Base-by-base conservation (phyloP, 192 early-diverging fungal species). In the Haplosporangium gracile region DNA sequence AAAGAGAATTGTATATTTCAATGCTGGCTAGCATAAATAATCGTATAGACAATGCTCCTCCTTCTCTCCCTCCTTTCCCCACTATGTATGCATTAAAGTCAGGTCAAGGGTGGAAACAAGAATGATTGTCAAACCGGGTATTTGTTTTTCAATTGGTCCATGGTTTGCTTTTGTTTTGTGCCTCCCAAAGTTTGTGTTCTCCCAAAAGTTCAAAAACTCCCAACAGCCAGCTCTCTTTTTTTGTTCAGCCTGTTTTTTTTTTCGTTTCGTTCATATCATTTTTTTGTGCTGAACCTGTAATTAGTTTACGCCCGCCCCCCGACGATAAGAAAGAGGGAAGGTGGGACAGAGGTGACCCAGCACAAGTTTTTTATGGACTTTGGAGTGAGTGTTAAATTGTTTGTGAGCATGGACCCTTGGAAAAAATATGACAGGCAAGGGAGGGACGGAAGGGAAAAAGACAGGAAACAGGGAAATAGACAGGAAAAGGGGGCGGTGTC, bases 381-480 rank as follows among this genome's bases (percentile, higher is more conserved):
- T 65, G 60, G 60, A 65, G 60, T 32, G 60, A 65, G 29, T 32
- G 26, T 1, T 6, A 57, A 32, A 13, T 65, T 65, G 38, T 40
- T 71, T 71, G 40, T 71, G 70, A 71, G 60, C 70, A 71, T 71
- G 70, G 40, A 71, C 40, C 38, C 70, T 42, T 71, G 70, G 38
- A 71, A 71, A 71, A 40, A 71, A 71, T 36, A 71, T n/a, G n/a
- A 40, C 6, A 71, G 24, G n/a, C 11, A 22, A 22, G 22, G 42
- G 22, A 71, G 40, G 5, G 39, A 39, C 15, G 68, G n/a, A 70
- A 60, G 55, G n/a, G 55, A 60, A 26, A 5, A 26, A 60, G 55
- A 26, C 6, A 10, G n/a, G n/a, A n/a, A 60, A 6, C 9, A n/a
- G 29, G 29, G 29, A 65, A 32, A 15, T 36, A 36, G 36, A 36